Evolutionary conservation across 257 asterid species (phyloP), one percentile per base, ranked within the genome.

Genomic region (Linderniella brevidens): DNA sequence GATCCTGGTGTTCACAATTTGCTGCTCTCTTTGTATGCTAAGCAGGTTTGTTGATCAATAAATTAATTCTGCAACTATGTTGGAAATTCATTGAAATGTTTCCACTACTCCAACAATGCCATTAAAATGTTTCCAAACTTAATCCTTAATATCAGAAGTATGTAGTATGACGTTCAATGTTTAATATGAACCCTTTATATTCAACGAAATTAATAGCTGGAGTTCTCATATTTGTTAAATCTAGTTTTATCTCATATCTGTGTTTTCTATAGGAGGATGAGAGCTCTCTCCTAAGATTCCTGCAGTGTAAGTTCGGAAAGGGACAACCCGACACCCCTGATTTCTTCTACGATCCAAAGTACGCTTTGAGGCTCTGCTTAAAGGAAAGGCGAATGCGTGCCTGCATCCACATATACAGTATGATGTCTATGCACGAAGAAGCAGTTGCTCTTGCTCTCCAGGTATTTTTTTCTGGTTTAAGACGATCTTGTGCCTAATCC

Each of bases 381-480:
- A 85, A 85, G 68, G 85, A 82, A 62, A 81, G 64, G 58, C 62
- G 92, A 61, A 84, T 90, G 86, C 93, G 93, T 13, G 98, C 96
- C 57, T 90, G 98, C 60, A 96, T 90, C 65, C 93, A 90, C 60
- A 85, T 90, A 63, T 85, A 84, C 59, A 85, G 94, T 68, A 85
- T 85, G 98, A 90, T 85, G 98, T 85, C 94, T 41, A 90, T 90
- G 98, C 98, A 85, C 62, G 96, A 90, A 81, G 98, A 85, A 68
- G 94, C 94, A 37, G 98, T 90, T 67, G 82, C 98, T 60, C 93
- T 90, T 59, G 96, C 98, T 59, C 65, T 90, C 43, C 92, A 84
- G 90, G 98, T 84, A 51, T 58, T 58, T 3, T 25, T 25, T 25
- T 25, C 32, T 25, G 32, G 32, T 25, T 25, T 2, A 25, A 25